These are phyloP conservation scores for Chalciporus piperatus DNA, from an alignment of 768 basidiomycete species.

Conservation along the genomic window DNA sequence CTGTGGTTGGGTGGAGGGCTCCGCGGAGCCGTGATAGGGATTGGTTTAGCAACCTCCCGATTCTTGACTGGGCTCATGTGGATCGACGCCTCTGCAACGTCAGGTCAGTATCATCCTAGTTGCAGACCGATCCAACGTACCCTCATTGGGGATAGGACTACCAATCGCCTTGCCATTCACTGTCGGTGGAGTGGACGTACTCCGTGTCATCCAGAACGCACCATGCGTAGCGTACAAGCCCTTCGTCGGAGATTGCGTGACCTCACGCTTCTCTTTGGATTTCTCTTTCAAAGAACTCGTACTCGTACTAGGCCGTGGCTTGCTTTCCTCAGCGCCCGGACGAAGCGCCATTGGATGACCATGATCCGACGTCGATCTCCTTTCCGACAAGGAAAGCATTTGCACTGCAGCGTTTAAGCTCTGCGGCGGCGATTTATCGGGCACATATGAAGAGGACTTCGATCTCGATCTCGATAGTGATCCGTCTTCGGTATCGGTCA, in stretches of 20 bases:
- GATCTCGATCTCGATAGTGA: slow-evolving; percentile 46
- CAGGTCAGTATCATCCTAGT: background rate
- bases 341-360: slow-evolving; percentile 19
- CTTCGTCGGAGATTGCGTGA: slow-evolving; percentile 44
- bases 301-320: slow-evolving; percentile 32
- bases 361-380: slow-evolving; percentile 27
- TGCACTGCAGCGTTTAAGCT: slow-evolving; percentile 73
- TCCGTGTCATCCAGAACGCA: slow-evolving; percentile 33
- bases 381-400: slow-evolving; percentile 43
- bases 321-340: slow-evolving; percentile 20
- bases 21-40: slow-evolving; percentile 44
- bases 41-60: slow-evolving; percentile 58
- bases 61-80: slow-evolving; percentile 77
- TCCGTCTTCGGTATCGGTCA: slow-evolving; percentile 34
- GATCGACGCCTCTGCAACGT: slow-evolving; percentile 53
- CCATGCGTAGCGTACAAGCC: slow-evolving; percentile 39
- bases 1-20: slow-evolving; percentile 9
- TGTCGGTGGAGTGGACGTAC: slow-evolving; percentile 38
- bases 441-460: slow-evolving; percentile 54
- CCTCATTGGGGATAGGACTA: slow-evolving; percentile 64
- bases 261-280: slow-evolving; percentile 30
- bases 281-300: slow-evolving; percentile 22
- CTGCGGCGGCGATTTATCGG: slow-evolving; percentile 60
- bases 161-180: slow-evolving; percentile 67
- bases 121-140: slow-evolving; percentile 36